phyloP scores from a whole-genome alignment of 2,329 filamentous ascomycete genomes.

The Penicillium sp. region DNA sequence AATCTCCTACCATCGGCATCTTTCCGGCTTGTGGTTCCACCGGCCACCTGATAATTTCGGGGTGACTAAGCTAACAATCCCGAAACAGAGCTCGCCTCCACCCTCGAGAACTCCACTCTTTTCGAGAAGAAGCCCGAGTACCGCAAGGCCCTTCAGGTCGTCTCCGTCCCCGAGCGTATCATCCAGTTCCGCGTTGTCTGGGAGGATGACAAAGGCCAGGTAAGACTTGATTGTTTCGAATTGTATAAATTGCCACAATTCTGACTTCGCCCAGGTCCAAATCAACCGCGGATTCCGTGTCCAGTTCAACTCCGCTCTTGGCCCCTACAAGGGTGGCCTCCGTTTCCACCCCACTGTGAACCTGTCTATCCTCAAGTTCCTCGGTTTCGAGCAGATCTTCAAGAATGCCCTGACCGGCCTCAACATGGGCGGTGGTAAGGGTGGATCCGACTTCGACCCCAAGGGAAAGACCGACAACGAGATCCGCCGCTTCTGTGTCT shows the following conservation, averaged over 20 bases:
- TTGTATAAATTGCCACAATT: not conserved
- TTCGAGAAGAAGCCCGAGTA: conserved; percentile 95
- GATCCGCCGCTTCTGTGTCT: conserved; percentile 93
- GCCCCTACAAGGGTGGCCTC: conserved; percentile 96
- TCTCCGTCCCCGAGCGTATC: conserved; percentile 87
- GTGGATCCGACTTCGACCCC: conserved; percentile 96
- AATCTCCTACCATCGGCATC: conserved; percentile 17
- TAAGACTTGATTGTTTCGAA: conserved; percentile 11
- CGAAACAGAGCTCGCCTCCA: conserved; percentile 78
- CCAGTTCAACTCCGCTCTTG: conserved; percentile 96
- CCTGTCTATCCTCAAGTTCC: conserved; percentile 80
- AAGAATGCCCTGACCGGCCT: conserved; percentile 98
- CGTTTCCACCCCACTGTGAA: conserved; percentile 77
- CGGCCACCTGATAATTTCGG: conserved; percentile 1
- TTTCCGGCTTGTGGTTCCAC: conserved; percentile 16
- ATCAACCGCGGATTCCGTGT: conserved; percentile 95
- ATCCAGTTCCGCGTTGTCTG: conserved; percentile 97
- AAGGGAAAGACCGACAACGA: conserved; percentile 98
- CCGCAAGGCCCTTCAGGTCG: conserved; percentile 82
- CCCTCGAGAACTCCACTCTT: conserved; percentile 87
- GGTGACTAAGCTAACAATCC: conserved; percentile 15
- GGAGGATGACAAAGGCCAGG: conserved; percentile 83
- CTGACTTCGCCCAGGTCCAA: conserved; percentile 58
- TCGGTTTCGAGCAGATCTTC: conserved; percentile 99
- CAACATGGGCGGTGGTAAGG: conserved; percentile 96